Evolutionary conservation across 371 early-diverging fungal species (phyloP).

Genomic region (Syncephalis plumigaleata): DNA sequence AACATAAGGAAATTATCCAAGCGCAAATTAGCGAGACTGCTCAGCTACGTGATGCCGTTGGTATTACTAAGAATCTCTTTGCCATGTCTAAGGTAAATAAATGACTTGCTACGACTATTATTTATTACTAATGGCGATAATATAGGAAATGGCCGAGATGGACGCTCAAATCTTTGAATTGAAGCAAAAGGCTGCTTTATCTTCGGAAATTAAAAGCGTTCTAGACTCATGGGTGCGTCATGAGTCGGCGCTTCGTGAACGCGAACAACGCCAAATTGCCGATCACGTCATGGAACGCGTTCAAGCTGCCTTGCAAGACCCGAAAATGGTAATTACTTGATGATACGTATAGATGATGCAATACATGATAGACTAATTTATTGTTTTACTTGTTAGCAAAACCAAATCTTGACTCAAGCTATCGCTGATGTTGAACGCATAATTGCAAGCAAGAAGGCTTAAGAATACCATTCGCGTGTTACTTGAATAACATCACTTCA

Average conservation of each 20-base stretch:
- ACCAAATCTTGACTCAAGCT: slow-evolving; percentile 20
- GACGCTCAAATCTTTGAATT: slow-evolving; percentile 86
- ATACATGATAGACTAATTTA: no score
- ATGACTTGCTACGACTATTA: neutral
- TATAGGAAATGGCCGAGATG: slow-evolving; percentile 69
- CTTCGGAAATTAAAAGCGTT: slow-evolving; percentile 68
- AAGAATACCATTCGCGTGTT: no score
- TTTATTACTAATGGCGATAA: slow-evolving; percentile 7
- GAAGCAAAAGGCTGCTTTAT: slow-evolving; percentile 77
- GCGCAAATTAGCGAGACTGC: slow-evolving; percentile 78
- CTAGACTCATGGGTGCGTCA: slow-evolving; percentile 94
- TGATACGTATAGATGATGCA: neutral
- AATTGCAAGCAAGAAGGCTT: slow-evolving; percentile 5
- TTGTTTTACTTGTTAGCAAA: slow-evolving; percentile 7
- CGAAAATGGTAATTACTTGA: slow-evolving; percentile 25
- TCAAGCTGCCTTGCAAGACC: slow-evolving; percentile 59
- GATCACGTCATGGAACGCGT: slow-evolving; percentile 72
- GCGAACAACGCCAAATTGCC: slow-evolving; percentile 80
- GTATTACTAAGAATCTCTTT: slow-evolving; percentile 83
- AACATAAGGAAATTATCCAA: slow-evolving; percentile 81
- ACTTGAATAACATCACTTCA: no score
- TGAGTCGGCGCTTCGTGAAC: slow-evolving; percentile 82
- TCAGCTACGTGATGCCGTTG: slow-evolving; percentile 83
- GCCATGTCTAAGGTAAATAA: slow-evolving; percentile 74
- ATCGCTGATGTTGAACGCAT: slow-evolving; percentile 22